These are phyloP conservation scores for Eucalyptus pauciflora DNA, from an alignment of 345 rosid species.

Conservation along the genomic window DNA sequence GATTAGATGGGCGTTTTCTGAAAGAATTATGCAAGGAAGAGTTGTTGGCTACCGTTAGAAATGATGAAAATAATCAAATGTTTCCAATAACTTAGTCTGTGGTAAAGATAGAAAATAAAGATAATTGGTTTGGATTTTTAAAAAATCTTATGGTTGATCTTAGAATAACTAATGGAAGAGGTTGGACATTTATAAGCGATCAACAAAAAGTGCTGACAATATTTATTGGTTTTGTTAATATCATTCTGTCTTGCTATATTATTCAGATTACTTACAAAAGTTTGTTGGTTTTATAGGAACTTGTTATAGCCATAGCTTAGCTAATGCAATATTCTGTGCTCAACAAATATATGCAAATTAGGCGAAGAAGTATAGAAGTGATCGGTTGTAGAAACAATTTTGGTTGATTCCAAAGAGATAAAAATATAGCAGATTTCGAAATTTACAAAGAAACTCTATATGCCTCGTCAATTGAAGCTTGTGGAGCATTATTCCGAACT, in stretches of 20 bases:
- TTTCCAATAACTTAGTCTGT: background rate
- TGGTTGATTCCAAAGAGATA: too few relatives aligned
- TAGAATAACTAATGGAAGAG: background rate
- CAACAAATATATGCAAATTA: too few relatives aligned
- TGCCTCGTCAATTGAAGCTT: too few relatives aligned
- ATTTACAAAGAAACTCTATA: background rate
- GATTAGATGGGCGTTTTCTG: background rate
- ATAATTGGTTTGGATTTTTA: background rate
- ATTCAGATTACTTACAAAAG: background rate
- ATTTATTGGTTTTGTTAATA: too few relatives aligned
- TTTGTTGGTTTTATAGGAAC: background rate
- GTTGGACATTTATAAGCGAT: background rate
- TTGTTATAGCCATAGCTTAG: background rate
- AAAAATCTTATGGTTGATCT: background rate
- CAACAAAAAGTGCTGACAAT: background rate
- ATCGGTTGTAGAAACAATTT: background rate
- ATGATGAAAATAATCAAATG: background rate
- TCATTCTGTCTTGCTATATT: rapidly evolving
- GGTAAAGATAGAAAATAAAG: background rate
- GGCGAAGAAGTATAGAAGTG: background rate
- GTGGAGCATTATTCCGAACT: background rate
- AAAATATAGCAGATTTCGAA: too few relatives aligned
- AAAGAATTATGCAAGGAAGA: background rate
- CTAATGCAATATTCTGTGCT: too few relatives aligned
- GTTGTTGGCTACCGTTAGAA: background rate